phyloP scores from a whole-genome alignment of 2,329 filamentous ascomycete species.

The Fusarium penzigii region DNA sequence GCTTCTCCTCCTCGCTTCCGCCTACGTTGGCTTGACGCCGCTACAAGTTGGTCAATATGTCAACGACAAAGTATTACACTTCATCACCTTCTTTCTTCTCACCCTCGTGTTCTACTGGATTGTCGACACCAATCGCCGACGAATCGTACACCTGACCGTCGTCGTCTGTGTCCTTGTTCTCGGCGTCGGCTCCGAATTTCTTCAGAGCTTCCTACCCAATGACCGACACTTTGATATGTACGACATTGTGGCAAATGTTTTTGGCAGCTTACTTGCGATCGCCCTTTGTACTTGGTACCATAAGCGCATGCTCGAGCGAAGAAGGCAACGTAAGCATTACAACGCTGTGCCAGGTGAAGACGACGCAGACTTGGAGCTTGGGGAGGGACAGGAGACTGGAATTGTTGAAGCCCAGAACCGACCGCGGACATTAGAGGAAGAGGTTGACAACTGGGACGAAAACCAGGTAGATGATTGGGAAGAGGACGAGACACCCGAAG shows the following conservation, averaged over 20 bases:
- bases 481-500: constrained; percentile 45
- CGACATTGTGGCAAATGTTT: constrained; percentile 85
- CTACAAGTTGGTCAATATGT: constrained; percentile 58
- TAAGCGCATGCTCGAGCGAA: constrained; percentile 89
- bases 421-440: constrained; percentile 63
- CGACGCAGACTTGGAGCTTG: constrained; percentile 74
- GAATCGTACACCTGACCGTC: constrained; percentile 81
- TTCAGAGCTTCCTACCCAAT: constrained; percentile 75
- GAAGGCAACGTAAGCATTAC: constrained; percentile 73
- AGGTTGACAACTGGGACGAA: constrained; percentile 94
- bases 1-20: constrained; percentile 71
- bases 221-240: constrained; percentile 72
- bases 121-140: constrained; percentile 83
- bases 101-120: constrained; percentile 96
- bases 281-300: constrained; percentile 89
- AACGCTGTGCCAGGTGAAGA: constrained; percentile 65
- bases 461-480: constrained; percentile 65
- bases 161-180: constrained; percentile 73
- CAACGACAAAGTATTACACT: constrained; percentile 90
- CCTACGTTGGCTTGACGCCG: constrained; percentile 75
- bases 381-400: constrained; percentile 68
- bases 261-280: constrained; percentile 73
- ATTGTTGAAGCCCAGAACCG: constrained; percentile 46
- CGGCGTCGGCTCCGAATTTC: constrained; percentile 72
- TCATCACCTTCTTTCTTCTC: constrained; percentile 85